Evolutionary conservation across 139 green algal species (phyloP).

Genomic region (Chlorella ohadii): DNA sequence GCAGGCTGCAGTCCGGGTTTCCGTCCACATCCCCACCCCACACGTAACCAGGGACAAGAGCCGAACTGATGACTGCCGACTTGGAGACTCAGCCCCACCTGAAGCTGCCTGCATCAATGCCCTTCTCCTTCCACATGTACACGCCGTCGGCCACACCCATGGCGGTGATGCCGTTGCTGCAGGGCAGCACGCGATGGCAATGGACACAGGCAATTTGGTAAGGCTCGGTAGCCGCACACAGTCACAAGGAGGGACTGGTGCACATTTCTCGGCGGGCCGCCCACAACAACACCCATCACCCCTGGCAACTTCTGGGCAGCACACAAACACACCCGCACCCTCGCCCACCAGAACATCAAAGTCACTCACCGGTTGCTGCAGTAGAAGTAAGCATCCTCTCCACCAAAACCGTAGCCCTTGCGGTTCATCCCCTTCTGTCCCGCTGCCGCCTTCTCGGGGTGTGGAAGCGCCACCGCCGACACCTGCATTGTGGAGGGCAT

Average conservation of each 20-base stretch:
- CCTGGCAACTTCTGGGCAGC: too few species aligned
- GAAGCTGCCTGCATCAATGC: slow-evolving; percentile 90
- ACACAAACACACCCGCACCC: too few species aligned
- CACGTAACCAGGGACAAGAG: too few species aligned
- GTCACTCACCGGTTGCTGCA: slow-evolving; percentile 41
- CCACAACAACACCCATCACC: too few species aligned
- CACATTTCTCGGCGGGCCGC: too few species aligned
- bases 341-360: too few species aligned
- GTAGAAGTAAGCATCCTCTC: slow-evolving; percentile 93
- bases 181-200: neutral
- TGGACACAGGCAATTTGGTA: too few species aligned
- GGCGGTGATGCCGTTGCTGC: slow-evolving; percentile 72
- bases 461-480: slow-evolving; percentile 79
- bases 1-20: too few species aligned
- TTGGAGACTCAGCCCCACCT: slow-evolving; percentile 40
- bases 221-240: too few species aligned
- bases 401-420: slow-evolving; percentile 76
- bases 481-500: slow-evolving; percentile 8
- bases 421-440: slow-evolving; percentile 77
- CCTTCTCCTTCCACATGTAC: slow-evolving; percentile 87
- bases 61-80: too few species aligned
- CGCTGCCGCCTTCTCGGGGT: slow-evolving; percentile 88
- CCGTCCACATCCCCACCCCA: too few species aligned
- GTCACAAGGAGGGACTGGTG: too few species aligned
- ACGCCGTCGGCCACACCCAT: slow-evolving; percentile 95